These are phyloP conservation scores for Exutisphaerella laricina DNA, from an alignment of 2,329 filamentous ascomycete genomes.

Conservation along the genomic window DNA sequence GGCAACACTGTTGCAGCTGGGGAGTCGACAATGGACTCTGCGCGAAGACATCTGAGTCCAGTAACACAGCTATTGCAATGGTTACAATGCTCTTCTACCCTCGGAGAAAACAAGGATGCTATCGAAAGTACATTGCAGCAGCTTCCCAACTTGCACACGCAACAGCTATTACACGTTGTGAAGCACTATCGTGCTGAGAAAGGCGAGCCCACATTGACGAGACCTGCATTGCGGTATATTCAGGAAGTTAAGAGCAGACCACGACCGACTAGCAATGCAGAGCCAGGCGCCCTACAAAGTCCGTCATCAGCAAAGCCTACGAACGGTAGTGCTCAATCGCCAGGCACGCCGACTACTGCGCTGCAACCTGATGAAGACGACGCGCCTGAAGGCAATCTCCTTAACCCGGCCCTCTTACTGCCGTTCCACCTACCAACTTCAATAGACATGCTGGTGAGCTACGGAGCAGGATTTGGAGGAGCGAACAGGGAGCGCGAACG, in stretches of 20 bases:
- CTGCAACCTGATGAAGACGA: slow-evolving; percentile 53
- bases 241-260: slow-evolving; percentile 63
- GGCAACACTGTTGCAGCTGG: slow-evolving; percentile 80
- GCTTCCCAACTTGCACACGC: slow-evolving; percentile 73
- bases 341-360: slow-evolving; percentile 21
- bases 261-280: slow-evolving; percentile 21
- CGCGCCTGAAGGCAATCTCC: slow-evolving; percentile 65
- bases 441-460: slow-evolving; percentile 94
- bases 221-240: slow-evolving; percentile 83
- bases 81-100: slow-evolving; percentile 94
- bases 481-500: slow-evolving; percentile 84
- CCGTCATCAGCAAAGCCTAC: slow-evolving; percentile 13
- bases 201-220: slow-evolving; percentile 84
- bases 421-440: slow-evolving; percentile 94
- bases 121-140: slow-evolving; percentile 85
- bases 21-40: slow-evolving; percentile 79
- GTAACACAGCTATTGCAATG: slow-evolving; percentile 93
- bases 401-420: slow-evolving; percentile 87
- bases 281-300: slow-evolving; percentile 10
- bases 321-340: slow-evolving; percentile 20
- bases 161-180: slow-evolving; percentile 85
- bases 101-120: slow-evolving; percentile 84
- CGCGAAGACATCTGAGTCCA: slow-evolving; percentile 77
- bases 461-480: slow-evolving; percentile 90
- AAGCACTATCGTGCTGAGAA: slow-evolving; percentile 93